These are phyloP conservation scores for Amylocarpus encephaloides DNA, from an alignment of 2,329 filamentous ascomycete genomes.

Conservation along the genomic window DNA sequence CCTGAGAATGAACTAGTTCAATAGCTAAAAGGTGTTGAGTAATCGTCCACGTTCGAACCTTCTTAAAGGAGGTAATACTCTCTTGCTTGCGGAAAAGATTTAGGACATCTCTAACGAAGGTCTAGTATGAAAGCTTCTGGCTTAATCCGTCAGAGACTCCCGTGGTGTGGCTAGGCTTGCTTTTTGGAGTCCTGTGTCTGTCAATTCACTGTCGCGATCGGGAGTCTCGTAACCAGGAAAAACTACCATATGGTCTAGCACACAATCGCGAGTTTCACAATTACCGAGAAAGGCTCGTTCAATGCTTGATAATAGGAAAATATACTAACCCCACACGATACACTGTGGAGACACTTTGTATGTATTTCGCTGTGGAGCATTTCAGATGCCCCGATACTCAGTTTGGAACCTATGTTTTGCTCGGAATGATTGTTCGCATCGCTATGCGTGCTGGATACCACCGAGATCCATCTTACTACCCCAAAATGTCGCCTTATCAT, in stretches of 20 bases:
- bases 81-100: neutral
- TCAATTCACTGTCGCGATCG: constrained; percentile 31
- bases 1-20: neutral
- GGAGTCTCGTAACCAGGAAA: neutral
- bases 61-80: constrained; percentile 35
- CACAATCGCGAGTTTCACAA: constrained; percentile 37
- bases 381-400: constrained; percentile 43
- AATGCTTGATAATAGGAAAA: constrained; percentile 43
- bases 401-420: constrained; percentile 47
- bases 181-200: constrained; percentile 32
- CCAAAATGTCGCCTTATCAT: constrained; percentile 43
- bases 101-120: neutral
- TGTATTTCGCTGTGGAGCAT: constrained; percentile 48
- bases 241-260: neutral
- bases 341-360: constrained; percentile 44
- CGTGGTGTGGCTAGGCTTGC: constrained; percentile 44
- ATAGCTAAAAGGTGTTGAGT: constrained; percentile 31
- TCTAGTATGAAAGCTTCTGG: constrained; percentile 26
- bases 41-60: constrained; percentile 45
- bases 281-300: constrained; percentile 44
- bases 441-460: constrained; percentile 53
- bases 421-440: constrained; percentile 43
- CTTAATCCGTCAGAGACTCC: constrained; percentile 23
- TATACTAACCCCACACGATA: constrained; percentile 42
- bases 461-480: constrained; percentile 42